Base-by-base conservation (phyloP, 2,329 filamentous ascomycete species). In the Fulvia fulva region DNA sequence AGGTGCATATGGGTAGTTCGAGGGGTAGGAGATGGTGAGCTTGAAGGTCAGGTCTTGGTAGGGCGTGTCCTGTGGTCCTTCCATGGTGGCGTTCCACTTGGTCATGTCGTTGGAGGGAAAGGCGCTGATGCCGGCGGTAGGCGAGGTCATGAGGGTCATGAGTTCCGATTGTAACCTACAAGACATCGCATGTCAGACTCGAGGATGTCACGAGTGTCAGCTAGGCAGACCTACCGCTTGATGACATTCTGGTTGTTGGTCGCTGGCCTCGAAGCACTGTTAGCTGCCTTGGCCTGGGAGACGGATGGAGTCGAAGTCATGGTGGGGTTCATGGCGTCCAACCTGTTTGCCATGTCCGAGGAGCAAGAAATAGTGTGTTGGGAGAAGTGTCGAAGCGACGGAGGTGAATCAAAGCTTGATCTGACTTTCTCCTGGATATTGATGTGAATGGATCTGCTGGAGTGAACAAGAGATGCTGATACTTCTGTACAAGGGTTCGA, bases 91-190 rank as follows among this genome's bases (percentile, higher is more conserved):
- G 41, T 87, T 91, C 94, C 94, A 99, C 34, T 86, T 86, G 69
- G 96, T 87, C 63, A 97, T 83, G 79, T 97, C 94, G 72, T 95
- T 90, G 59, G 90, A 88, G 26, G 94, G 94, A 75, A 99, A 99
- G 63, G 95, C 95, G 56, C 92, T 96, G 70, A 97, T 87, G 65
- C 94, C 94, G 14, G 92, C 91, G 0, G 93, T 92, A 1, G 92
- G 88, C 44, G 92, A 92, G 68, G 91, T 92, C 94, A 99, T 97
- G 68, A 99, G 86, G 75, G 94, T 88, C 93, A 99, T 97, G 67
- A 99, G 83, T 77, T 99, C 94, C 51, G 92, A 95, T 77, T 99
- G 94, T 57, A 99, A 83, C 70, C 94, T 97, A 71, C 30, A 26
- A 30, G 7, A 26, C 4, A 14, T 45, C 12, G 12, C 22, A 2